Evolutionary conservation across 2,329 filamentous ascomycete genomes (phyloP).

Genomic region (Fusarium verrucosum): DNA sequence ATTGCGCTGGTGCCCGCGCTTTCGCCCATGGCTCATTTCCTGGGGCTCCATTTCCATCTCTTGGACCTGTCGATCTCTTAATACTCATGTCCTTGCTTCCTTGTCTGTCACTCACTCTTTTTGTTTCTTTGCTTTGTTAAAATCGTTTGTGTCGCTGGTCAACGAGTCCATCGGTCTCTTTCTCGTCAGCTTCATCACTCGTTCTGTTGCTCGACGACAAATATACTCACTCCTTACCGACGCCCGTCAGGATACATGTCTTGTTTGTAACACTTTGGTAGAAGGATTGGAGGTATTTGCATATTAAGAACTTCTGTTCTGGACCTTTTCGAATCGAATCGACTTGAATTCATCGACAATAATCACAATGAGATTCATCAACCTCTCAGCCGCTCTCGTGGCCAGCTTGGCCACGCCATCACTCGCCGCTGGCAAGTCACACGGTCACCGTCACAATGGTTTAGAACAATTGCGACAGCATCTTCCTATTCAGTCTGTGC

Average conservation of each 20-base stretch:
- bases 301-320: conserved; percentile 35
- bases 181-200: conserved; percentile 39
- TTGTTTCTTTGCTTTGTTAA: conserved; percentile 37
- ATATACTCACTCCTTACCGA: conserved; percentile 34
- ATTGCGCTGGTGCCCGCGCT: conserved; percentile 36
- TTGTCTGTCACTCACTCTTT: conserved; percentile 31
- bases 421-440: conserved; percentile 47
- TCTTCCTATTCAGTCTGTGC: conserved; percentile 34
- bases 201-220: conserved; percentile 41
- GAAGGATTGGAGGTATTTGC: conserved; percentile 28
- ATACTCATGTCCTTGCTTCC: conserved; percentile 32
- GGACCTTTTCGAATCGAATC: conserved; percentile 24
- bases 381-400: conserved; percentile 59
- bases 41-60: conserved; percentile 39
- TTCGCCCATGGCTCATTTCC: conserved; percentile 42
- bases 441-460: conserved; percentile 48
- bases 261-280: conserved; percentile 34
- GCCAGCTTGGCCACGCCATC: conserved; percentile 58
- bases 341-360: conserved; percentile 36
- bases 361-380: conserved; percentile 62
- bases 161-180: conserved; percentile 21
- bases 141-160: conserved; percentile 40
- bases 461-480: conserved; percentile 52
- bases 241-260: conserved; percentile 25
- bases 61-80: conserved; percentile 41